Evolutionary conservation across 805 yeast species (phyloP).

Genomic region (Yamadazyma olivae): DNA sequence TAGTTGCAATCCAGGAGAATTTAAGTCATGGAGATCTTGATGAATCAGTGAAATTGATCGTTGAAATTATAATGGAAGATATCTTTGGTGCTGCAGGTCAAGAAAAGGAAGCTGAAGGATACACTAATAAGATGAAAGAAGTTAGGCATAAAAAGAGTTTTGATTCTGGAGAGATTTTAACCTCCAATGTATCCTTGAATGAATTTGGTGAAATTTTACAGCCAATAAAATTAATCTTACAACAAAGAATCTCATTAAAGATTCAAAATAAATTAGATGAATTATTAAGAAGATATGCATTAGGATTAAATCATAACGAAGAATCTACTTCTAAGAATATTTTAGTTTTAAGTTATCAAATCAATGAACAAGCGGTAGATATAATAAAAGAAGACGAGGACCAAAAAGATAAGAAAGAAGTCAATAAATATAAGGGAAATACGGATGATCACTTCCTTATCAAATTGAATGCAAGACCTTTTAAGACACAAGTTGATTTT

Average conservation of each 20-base stretch:
- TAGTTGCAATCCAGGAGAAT: conserved; percentile 48
- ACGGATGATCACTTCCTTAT: conserved; percentile 68
- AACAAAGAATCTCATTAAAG: conserved; percentile 63
- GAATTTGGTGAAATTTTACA: conserved; percentile 55
- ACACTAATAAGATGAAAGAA: conserved; percentile 81
- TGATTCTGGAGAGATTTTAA: conserved; percentile 79
- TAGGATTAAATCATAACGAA: conserved; percentile 74
- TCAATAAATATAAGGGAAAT: conserved; percentile 11
- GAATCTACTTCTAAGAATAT: conserved; percentile 57
- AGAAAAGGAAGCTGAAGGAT: conserved; percentile 94
- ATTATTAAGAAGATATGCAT: conserved; percentile 66
- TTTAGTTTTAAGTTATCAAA: conserved; percentile 69
- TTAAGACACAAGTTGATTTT: conserved; percentile 51
- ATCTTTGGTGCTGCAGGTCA: conserved; percentile 87
- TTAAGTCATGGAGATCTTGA: conserved; percentile 74
- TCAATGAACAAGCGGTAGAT: conserved; percentile 52
- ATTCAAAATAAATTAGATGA: conserved; percentile 77
- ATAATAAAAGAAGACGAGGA: conserved; percentile 9
- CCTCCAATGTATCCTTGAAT: conserved; percentile 58
- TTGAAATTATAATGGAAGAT: conserved; percentile 84
- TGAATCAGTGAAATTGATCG: conserved; percentile 55
- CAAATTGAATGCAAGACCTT: conserved; percentile 60
- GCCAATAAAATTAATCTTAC: conserved; percentile 64
- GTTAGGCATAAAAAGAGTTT: conserved; percentile 85
- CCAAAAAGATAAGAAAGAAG: not conserved